A percentile compares a stretch with the other conserved stretches of the same genome.
Conservation (phyloP, 75 land plant genomes). For the Cunninghamia lanceolata region DNA sequence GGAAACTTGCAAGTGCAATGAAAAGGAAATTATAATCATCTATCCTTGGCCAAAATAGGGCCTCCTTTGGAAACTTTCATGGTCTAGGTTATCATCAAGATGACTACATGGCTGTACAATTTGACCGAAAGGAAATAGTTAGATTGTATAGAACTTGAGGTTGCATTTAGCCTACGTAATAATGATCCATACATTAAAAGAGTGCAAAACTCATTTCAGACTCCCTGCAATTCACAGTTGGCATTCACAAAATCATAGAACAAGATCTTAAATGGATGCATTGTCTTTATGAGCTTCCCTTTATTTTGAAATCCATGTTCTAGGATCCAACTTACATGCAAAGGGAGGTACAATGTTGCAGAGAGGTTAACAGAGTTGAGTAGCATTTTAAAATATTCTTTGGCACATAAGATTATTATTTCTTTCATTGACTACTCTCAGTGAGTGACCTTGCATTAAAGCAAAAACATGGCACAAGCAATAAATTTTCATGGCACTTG, state of each 20-base stretch:
- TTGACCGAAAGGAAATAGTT: background rate
- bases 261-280: no score
- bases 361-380: background rate
- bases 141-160: background rate
- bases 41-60: background rate
- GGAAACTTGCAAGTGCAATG: background rate
- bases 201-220: background rate
- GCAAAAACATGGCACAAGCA: background rate
- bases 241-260: background rate
- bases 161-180: background rate
- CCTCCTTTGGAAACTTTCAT: background rate
- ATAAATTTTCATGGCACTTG: background rate
- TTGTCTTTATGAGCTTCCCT: background rate
- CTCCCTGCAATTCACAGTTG: background rate
- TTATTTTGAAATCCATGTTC: background rate
- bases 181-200: background rate
- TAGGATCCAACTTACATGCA: no score
- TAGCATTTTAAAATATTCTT: background rate
- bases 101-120: background rate
- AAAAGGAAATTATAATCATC: no score
- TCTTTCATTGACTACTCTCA: background rate
- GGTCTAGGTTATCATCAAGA: background rate
- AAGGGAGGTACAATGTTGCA: background rate
- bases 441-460: background rate
- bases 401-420: background rate